Evolutionary conservation across 129 eudicot genomes (phyloP), one percentile per base, ranked within the genome.

Genomic region (Logfia minima): DNA sequence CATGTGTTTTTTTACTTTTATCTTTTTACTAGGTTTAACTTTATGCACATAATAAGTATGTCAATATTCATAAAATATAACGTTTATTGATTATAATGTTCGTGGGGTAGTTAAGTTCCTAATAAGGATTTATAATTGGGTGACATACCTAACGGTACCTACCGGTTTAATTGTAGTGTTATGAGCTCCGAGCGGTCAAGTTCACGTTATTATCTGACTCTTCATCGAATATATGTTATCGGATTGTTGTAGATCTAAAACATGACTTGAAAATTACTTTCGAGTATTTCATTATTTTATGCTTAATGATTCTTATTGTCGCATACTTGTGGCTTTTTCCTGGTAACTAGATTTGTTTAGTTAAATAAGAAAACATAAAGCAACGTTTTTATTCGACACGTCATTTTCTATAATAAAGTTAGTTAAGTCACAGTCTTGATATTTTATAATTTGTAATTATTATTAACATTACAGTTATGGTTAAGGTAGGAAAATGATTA

Each of bases 301-400:
- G 16, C 22, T 45, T 45, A 45, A 72, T 52, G 66, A 64, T 72
- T 79, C 39, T 13, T 11, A 53, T 79, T 79, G 78, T 71, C 67
- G 67, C 29, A 72, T 39, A 21, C 43, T 48, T 48, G 55, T 48
- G 17, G 55, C n/a, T 48, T 48, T 43, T 11, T 48, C 18, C 55
- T 14, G 5, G 55, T 48, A 45, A 13, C 13, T 2, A 45, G 53
- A 11, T 45, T 10, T 45, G 0, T 45, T 11, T 45, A 45, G 17
- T 4, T 45, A 45, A 45, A 3, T 45, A 18, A 45, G 3, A 43
- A 43, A 43, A 43, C 51, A 43, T 43, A 7, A 37, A 37, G 51
- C 14, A 43, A 43, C 13, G 16, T 43, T 43, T 37, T 10, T 43
- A 43, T 43, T 8, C 2, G 51, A 43, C 51, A 7, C 41, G 1